Evolutionary conservation across 805 yeast species (phyloP).

Genomic region (Starmerella geochares): DNA sequence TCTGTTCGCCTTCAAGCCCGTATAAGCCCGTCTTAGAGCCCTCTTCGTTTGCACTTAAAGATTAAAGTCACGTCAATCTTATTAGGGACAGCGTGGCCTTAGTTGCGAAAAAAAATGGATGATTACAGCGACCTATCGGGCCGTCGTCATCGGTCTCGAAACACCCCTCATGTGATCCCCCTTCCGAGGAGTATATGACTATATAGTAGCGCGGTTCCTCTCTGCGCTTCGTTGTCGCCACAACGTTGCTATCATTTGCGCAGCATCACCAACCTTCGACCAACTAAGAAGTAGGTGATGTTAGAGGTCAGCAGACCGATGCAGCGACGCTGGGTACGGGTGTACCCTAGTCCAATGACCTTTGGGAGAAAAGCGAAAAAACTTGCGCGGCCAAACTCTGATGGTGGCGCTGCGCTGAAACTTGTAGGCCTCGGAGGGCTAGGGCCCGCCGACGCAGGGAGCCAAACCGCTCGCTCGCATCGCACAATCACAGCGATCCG

Average conservation of each 20-base stretch:
- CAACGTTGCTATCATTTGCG: too few species aligned
- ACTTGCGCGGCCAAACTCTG: background rate
- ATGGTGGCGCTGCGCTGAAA: constrained; percentile 1
- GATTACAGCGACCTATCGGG: background rate
- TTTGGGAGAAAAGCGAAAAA: background rate
- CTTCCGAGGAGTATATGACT: background rate
- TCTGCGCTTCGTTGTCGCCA: too few species aligned
- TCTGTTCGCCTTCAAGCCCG: background rate
- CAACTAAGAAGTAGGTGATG: constrained; percentile 2
- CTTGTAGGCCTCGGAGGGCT: background rate
- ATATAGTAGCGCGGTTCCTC: background rate
- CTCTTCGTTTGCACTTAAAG: background rate
- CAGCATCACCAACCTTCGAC: too few species aligned
- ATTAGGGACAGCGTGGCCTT: constrained; percentile 4
- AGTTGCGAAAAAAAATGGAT: background rate
- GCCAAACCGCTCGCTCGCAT: too few species aligned
- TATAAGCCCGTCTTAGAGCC: background rate
- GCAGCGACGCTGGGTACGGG: constrained; percentile 2
- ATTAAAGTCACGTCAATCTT: background rate
- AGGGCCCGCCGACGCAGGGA: background rate
- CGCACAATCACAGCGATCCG: background rate
- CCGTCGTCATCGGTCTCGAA: background rate
- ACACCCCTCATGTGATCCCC: background rate
- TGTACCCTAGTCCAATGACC: constrained; percentile 3
- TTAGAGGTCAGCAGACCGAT: background rate